A percentile compares a stretch with the other conserved stretches of the same genome.
These are phyloP conservation scores for Symmetrospora coprosmae DNA, from an alignment of 768 basidiomycete genomes.

Conservation along the genomic window DNA sequence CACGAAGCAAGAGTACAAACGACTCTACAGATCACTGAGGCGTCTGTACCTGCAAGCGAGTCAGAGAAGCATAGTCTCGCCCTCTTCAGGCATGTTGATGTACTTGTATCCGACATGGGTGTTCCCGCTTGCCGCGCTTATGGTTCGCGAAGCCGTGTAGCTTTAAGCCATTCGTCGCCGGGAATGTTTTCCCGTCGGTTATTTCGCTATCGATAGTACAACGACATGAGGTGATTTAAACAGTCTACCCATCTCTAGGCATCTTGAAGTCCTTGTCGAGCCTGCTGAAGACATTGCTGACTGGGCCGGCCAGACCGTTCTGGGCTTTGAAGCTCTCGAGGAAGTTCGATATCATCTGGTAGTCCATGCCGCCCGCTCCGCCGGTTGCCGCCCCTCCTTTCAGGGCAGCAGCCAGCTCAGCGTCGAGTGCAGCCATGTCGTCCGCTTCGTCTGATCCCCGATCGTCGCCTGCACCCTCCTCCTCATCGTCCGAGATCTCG, in stretches of 20 bases:
- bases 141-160: not conserved
- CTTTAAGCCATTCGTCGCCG: not conserved
- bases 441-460: slow-evolving; percentile 49
- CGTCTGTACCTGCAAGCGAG: too few relatives aligned
- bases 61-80: too few relatives aligned
- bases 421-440: slow-evolving; percentile 60
- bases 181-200: not conserved
- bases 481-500: slow-evolving; percentile 24
- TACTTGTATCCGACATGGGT: too few relatives aligned
- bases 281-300: slow-evolving; percentile 73
- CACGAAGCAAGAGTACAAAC: too few relatives aligned
- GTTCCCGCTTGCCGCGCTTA: too few relatives aligned
- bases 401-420: slow-evolving; percentile 44
- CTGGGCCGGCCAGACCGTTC: slow-evolving; percentile 74
- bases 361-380: slow-evolving; percentile 50
- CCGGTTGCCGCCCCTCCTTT: slow-evolving; percentile 41
- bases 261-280: slow-evolving; percentile 57
- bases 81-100: too few relatives aligned
- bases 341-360: slow-evolving; percentile 89
- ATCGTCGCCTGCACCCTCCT: slow-evolving; percentile 36
- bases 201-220: not conserved
- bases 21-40: too few relatives aligned
- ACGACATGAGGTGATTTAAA: not conserved
- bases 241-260: slow-evolving; percentile 50
- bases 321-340: slow-evolving; percentile 91